Evolutionary conservation across 164 flowering plant genomes (phyloP).

Genomic region (Piper longum): DNA sequence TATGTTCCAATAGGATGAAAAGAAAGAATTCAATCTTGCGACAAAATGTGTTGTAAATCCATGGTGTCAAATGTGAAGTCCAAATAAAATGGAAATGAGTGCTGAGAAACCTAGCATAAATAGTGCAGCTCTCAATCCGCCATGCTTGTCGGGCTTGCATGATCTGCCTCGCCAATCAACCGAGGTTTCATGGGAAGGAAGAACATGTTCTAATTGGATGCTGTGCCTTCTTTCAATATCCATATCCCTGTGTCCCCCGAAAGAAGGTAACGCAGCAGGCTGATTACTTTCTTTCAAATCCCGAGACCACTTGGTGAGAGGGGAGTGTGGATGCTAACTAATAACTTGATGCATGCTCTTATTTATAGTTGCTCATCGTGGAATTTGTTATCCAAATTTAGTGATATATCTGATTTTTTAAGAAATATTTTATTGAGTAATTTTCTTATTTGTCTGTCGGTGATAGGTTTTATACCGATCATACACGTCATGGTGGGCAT

Average conservation of each 20-base stretch:
- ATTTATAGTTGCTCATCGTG: constrained; percentile 1
- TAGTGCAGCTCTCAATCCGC: constrained; percentile 75
- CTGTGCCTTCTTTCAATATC: constrained; percentile 11
- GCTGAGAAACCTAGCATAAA: constrained; percentile 60
- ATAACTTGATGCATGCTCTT: constrained; percentile 4
- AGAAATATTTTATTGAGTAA: too few species aligned
- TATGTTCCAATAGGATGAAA: too few species aligned
- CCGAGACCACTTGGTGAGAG: neutral
- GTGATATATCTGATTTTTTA: too few species aligned
- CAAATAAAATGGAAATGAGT: constrained; percentile 1
- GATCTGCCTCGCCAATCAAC: constrained; percentile 91
- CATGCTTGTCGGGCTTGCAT: constrained; percentile 55
- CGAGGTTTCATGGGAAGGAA: constrained; percentile 18
- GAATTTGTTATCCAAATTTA: neutral
- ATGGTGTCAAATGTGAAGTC: too few species aligned
- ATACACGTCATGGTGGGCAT: too few species aligned
- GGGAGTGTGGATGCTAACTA: neutral
- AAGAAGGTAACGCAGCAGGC: neutral
- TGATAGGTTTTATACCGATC: too few species aligned
- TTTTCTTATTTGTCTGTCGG: too few species aligned
- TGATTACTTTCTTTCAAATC: neutral
- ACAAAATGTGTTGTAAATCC: too few species aligned
- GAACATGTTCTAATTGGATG: constrained; percentile 7
- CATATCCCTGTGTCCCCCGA: constrained; percentile 3
- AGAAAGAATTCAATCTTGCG: too few species aligned